phyloP scores from a whole-genome alignment of 2,329 filamentous ascomycete genomes.

The Lanzia echinophila region DNA sequence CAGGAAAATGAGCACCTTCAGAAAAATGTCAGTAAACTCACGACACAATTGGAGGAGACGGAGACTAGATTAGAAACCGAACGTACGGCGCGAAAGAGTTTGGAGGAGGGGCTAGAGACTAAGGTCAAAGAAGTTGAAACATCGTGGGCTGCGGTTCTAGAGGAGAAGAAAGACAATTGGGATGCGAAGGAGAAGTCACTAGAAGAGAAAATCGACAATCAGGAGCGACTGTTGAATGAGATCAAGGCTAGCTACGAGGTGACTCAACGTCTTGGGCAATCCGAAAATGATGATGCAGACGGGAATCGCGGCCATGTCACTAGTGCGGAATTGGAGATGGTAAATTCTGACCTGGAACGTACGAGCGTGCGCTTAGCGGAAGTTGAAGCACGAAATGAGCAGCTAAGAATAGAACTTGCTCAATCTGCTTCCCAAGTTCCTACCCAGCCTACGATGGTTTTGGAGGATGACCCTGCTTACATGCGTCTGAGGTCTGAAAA shows the following conservation, averaged over 20 bases:
- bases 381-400: constrained; percentile 89
- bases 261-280: constrained; percentile 76
- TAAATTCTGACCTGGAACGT: constrained; percentile 83
- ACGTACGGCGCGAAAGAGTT: constrained; percentile 60
- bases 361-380: constrained; percentile 83
- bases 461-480: constrained; percentile 86
- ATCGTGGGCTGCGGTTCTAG: constrained; percentile 82
- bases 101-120: constrained; percentile 70
- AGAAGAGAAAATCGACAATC: constrained; percentile 90
- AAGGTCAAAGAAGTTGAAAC: constrained; percentile 85
- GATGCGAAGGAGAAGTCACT: constrained; percentile 82
- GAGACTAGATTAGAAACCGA: constrained; percentile 78
- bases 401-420: constrained; percentile 81
- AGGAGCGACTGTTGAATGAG: constrained; percentile 86
- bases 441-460: constrained; percentile 49
- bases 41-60: constrained; percentile 73
- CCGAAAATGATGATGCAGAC: constrained; percentile 54
- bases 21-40: constrained; percentile 66
- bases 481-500: constrained; percentile 89
- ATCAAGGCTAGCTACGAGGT: constrained; percentile 97
- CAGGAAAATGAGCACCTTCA: constrained; percentile 86
- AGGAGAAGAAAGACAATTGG: constrained; percentile 97
- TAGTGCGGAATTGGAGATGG: constrained; percentile 87
- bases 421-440: constrained; percentile 73
- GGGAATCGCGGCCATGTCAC: constrained; percentile 59